Conservation (phyloP, 2,329 filamentous ascomycete genomes). For the Ophiosphaerella narmari region DNA sequence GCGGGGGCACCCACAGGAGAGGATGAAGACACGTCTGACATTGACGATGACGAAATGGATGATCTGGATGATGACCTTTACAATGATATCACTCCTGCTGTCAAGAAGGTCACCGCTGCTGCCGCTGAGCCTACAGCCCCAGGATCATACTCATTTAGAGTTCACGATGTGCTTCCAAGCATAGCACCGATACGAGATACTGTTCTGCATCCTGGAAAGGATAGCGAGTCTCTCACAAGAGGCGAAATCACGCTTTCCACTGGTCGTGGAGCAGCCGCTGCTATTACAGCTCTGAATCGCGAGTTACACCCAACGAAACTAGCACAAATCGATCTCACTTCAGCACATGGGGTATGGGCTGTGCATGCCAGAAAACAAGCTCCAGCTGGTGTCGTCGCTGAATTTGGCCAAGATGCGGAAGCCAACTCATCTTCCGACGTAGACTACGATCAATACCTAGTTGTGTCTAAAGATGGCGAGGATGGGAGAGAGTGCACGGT, state of each 20-base stretch:
- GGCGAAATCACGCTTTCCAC: slow-evolving; percentile 62
- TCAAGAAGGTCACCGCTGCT: slow-evolving; percentile 46
- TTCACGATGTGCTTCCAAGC: slow-evolving; percentile 77
- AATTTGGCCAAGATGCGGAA: slow-evolving; percentile 50
- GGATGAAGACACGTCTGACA: slow-evolving; percentile 50
- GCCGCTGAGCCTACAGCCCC: slow-evolving; percentile 53
- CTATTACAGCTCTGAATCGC: slow-evolving; percentile 76
- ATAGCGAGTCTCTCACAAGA: slow-evolving; percentile 27
- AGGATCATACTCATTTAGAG: slow-evolving; percentile 71
- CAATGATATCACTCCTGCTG: slow-evolving; percentile 58
- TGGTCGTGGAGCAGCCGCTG: slow-evolving; percentile 68
- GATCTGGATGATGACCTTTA: slow-evolving; percentile 67
- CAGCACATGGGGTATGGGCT: slow-evolving; percentile 80
- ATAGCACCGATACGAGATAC: slow-evolving; percentile 80
- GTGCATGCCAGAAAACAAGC: slow-evolving; percentile 70
- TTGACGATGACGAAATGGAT: slow-evolving; percentile 63
- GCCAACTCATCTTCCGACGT: slow-evolving; percentile 53
- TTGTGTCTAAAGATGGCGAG: slow-evolving; percentile 72
- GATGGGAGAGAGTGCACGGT: slow-evolving; percentile 75
- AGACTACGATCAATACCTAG: slow-evolving; percentile 78
- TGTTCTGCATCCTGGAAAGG: slow-evolving; percentile 60
- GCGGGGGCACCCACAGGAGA: slow-evolving; percentile 62
- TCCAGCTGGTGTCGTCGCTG: slow-evolving; percentile 60
- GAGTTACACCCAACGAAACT: slow-evolving; percentile 75
- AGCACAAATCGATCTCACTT: slow-evolving; percentile 71